Conservation (phyloP, 106 monocot genomes). For the Gastrodia elata region DNA sequence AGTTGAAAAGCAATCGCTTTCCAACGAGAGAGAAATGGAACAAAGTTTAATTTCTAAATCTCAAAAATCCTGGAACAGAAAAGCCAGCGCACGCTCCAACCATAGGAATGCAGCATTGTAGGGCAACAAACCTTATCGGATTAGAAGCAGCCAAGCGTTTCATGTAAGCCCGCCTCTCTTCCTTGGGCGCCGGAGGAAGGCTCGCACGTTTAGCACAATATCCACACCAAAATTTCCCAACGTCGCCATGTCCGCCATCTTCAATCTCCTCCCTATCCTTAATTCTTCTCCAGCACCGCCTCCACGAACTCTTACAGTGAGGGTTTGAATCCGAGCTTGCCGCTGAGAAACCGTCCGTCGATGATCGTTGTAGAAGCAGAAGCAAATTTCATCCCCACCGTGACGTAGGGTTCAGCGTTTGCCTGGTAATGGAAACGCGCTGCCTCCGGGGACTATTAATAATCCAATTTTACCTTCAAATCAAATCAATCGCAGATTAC, state of each 20-base stretch:
- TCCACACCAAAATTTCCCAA: conserved; percentile 91
- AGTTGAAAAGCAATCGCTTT: not conserved
- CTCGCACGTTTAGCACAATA: conserved; percentile 64
- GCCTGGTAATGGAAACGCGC: not conserved
- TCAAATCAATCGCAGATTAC: no score
- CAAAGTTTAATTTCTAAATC: not conserved
- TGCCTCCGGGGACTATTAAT: no score
- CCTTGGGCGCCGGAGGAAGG: conserved; percentile 42
- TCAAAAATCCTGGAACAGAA: not conserved
- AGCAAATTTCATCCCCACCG: not conserved
- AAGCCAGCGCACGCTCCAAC: not conserved
- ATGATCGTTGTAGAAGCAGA: not conserved
- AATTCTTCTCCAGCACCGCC: not conserved
- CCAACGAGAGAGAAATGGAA: not conserved
- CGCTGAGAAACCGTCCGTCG: not conserved
- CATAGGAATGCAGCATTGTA: not conserved
- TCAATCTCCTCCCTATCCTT: conserved; percentile 1
- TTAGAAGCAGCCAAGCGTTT: conserved; percentile 60
- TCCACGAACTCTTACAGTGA: not conserved
- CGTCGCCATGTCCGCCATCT: conserved; percentile 61
- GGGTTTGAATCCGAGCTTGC: not conserved
- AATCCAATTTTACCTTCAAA: no score
- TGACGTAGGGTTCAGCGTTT: not conserved
- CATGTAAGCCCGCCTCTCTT: conserved; percentile 62
- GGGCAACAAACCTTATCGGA: conserved; percentile 55